Conservation (phyloP, 2,329 filamentous ascomycete genomes). For the Ophiostoma australiae region DNA sequence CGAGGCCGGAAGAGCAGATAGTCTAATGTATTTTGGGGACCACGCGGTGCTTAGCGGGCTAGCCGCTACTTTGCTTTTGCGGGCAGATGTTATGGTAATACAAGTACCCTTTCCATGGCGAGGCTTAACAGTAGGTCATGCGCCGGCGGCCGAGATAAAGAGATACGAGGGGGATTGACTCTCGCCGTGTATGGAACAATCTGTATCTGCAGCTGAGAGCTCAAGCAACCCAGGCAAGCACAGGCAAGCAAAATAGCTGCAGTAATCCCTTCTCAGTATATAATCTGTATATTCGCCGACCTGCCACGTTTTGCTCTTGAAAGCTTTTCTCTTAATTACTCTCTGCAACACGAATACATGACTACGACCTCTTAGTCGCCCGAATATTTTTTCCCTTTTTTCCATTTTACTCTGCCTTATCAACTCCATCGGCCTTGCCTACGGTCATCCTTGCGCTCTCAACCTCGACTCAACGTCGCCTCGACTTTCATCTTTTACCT, state of each 20-base stretch:
- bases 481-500: conserved; percentile 12
- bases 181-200: background rate
- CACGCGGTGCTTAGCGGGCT: conserved; percentile 13
- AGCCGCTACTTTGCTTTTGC: background rate
- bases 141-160: conserved; percentile 20
- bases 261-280: background rate
- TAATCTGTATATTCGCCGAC: background rate
- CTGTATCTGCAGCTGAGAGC: background rate
- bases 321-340: background rate
- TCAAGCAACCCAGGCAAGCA: conserved; percentile 1
- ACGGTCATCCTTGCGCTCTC: background rate
- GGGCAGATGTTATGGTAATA: background rate
- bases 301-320: background rate
- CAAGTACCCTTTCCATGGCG: conserved; percentile 7
- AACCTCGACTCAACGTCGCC: background rate
- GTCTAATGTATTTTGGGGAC: background rate
- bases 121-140: conserved; percentile 20
- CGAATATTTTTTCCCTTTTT: background rate
- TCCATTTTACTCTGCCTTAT: background rate
- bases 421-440: background rate
- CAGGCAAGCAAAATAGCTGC: background rate
- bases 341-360: background rate
- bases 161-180: conserved; percentile 1
- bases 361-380: background rate
- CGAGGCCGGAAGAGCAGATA: background rate